Evolutionary conservation across 164 flowering plant genomes (phyloP).

Genomic region (Magnolia changhungtana): DNA sequence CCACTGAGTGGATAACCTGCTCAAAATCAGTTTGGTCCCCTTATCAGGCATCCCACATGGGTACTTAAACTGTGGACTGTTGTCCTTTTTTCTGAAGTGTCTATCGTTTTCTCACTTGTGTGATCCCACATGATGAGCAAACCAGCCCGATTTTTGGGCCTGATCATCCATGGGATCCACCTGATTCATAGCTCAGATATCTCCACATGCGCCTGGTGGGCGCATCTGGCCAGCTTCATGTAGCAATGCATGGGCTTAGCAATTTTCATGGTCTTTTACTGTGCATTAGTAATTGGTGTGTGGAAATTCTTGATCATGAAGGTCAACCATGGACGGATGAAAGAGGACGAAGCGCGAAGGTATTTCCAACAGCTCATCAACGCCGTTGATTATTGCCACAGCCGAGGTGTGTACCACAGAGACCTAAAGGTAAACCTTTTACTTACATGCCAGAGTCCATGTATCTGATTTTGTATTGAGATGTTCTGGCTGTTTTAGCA

Average conservation of each 20-base stretch:
- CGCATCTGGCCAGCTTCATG: neutral
- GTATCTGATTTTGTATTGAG: neutral
- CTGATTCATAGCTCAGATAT: neutral
- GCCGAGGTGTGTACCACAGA: constrained; percentile 86
- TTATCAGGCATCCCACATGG: too few relatives aligned
- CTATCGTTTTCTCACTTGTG: neutral
- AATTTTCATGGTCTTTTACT: neutral
- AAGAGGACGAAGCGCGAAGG: constrained; percentile 72
- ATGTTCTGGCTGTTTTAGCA: neutral
- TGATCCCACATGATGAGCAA: neutral
- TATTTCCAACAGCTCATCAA: constrained; percentile 87
- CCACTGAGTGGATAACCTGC: too few relatives aligned
- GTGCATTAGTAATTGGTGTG: neutral
- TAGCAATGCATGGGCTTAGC: neutral
- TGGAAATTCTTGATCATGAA: constrained; percentile 16
- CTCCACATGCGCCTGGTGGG: neutral
- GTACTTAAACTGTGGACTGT: too few relatives aligned
- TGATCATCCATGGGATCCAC: neutral
- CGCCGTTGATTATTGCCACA: constrained; percentile 88
- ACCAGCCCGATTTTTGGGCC: neutral
- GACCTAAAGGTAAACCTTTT: constrained; percentile 57
- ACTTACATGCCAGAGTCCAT: neutral
- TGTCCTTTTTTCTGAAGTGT: too few relatives aligned
- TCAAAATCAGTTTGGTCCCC: too few relatives aligned
- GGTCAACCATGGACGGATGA: constrained; percentile 83